Base-by-base conservation (phyloP, 2,329 filamentous ascomycete species). In the Verticillium nonalfalfae region DNA sequence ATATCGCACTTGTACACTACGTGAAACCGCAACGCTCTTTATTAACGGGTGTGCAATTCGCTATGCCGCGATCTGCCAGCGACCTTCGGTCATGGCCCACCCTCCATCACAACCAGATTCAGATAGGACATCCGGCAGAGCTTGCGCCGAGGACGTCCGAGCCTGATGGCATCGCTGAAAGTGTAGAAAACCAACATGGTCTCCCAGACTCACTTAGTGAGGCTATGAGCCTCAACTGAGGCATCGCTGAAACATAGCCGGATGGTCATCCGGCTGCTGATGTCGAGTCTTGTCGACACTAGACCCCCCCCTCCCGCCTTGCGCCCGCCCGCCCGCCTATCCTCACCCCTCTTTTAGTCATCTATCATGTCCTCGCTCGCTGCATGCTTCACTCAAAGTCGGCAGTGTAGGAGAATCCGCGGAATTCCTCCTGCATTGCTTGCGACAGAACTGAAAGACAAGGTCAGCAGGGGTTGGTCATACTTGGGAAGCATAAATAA, bases 381-480 rank as follows among this genome's bases (percentile, higher is more conserved):
- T 21, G 45, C 45, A 50, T 26, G 26, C 39, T 66, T 74, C 80
- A 93, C 64, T 90, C 89, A 78, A 96, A 96, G 75, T 97, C 93
- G 63, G 91, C 91, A 59, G 91, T 95, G 78, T 99, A 99, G 33
- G 94, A 98, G 81, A 99, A 99, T 67, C 95, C 95, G 63, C 95
- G 88, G 89, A 99, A 99, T 75, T 99, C 93, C 80, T 99, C 95
- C 79, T 99, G 95, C 93, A 98, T 98, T 54, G 93, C 92, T 81
- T 98, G 95, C 34, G 94, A 96, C 66, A 99, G 84, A 55, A 99
- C 95, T 97, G 26, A 4, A 34, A 21, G 7, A 11, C 13, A 26
- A 26, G 26, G 63, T 63, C 60, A 67, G 61, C 9, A 54, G 33
- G 31, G 2, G 36, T 31, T 7, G 18, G 26, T 9, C 5, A 56